These are phyloP conservation scores for Bisporella sp. DNA, from an alignment of 2,329 filamentous ascomycete species.

Conservation along the genomic window DNA sequence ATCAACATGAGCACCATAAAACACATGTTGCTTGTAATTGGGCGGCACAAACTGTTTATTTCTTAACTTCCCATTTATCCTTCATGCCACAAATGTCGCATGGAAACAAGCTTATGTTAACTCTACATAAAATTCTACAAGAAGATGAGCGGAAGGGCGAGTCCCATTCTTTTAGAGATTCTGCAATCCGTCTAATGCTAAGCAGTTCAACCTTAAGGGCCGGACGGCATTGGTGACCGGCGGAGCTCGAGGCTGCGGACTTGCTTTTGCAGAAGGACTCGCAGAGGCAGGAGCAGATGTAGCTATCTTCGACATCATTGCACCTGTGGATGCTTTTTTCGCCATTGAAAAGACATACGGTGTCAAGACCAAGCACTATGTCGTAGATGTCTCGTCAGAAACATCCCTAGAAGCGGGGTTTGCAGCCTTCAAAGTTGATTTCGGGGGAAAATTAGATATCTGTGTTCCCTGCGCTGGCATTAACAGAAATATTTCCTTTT, in stretches of 20 bases:
- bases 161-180: too few species aligned
- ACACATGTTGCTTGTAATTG: too few species aligned
- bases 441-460: slow-evolving; percentile 32
- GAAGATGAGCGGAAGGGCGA: too few species aligned
- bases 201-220: slow-evolving; percentile 38
- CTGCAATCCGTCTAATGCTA: too few species aligned
- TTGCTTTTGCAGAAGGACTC: slow-evolving; percentile 36
- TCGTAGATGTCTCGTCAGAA: slow-evolving; percentile 31
- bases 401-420: slow-evolving; percentile 26
- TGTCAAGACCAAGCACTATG: slow-evolving; percentile 36
- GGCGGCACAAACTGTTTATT: too few species aligned
- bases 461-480: slow-evolving; percentile 39
- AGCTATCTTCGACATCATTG: slow-evolving; percentile 39
- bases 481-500: slow-evolving; percentile 36
- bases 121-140: too few species aligned
- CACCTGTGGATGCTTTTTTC: slow-evolving; percentile 31
- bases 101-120: too few species aligned
- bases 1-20: too few species aligned
- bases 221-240: slow-evolving; percentile 39
- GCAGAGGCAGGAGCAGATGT: slow-evolving; percentile 39
- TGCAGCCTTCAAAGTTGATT: slow-evolving; percentile 25
- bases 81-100: too few species aligned
- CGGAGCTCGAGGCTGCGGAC: slow-evolving; percentile 37
- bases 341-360: slow-evolving; percentile 34
- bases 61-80: too few species aligned